phyloP scores from a whole-genome alignment of 164 flowering plant genomes.

The Chimonanthus salicifolius region DNA sequence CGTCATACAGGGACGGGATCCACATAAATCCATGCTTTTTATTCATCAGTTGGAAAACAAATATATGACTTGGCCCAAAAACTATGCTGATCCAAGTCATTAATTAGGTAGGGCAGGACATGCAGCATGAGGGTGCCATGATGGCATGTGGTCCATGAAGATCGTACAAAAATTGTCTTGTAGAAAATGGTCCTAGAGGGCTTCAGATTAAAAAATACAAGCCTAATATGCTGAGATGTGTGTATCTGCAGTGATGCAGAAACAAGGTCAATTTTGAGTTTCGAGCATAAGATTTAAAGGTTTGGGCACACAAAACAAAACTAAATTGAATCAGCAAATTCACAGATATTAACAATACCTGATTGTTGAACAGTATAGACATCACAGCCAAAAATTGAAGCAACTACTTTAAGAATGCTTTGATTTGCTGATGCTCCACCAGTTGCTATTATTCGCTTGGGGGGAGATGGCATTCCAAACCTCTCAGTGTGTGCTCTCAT shows the following conservation, averaged over 20 bases:
- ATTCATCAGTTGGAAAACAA: no score
- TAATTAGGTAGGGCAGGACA: neutral
- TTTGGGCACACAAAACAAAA: neutral
- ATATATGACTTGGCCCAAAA: neutral
- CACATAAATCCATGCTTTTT: neutral
- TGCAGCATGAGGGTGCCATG: neutral
- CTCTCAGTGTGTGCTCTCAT: constrained; percentile 89
- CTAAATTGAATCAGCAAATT: neutral
- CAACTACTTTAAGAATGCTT: constrained; percentile 50
- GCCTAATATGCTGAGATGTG: neutral
- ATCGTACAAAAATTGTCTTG: neutral
- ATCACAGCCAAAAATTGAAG: constrained; percentile 82
- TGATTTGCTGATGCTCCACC: constrained; percentile 97
- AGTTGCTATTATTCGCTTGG: constrained; percentile 86
- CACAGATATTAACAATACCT: constrained; percentile 30
- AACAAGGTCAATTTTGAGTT: neutral
- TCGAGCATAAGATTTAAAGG: neutral
- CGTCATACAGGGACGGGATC: neutral
- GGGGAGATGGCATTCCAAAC: constrained; percentile 92
- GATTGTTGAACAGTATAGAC: constrained; percentile 81
- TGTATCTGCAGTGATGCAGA: neutral
- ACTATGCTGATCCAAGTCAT: neutral
- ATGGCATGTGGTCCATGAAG: neutral
- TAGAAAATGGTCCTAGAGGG: neutral
- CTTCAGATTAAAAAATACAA: neutral